Base-by-base conservation (phyloP, 1,139 yeast genomes). In the Candida neerlandica region DNA sequence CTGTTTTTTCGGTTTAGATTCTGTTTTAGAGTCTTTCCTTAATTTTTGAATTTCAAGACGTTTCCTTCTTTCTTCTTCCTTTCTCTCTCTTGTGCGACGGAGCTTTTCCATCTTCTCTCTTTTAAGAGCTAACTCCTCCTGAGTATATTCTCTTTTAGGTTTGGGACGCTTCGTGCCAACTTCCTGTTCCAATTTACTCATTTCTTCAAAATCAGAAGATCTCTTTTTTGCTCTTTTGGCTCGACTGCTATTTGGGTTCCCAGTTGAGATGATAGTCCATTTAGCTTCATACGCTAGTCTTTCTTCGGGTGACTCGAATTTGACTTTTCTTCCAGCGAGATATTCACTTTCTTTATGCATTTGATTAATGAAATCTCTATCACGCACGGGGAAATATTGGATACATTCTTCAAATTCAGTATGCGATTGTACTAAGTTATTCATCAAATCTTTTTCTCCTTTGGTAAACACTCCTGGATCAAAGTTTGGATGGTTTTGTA, bases 211-310 rank as follows among this genome's bases (percentile, higher is more conserved):
- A 11, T 43, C 47, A 27, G 19, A 41, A 35, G 43, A 49, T 41
- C 51, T 39, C 43, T 50, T 50, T 3, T 48, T 30, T 12, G 47
- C 46, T 10, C 46, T 5, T 43, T 29, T 47, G 2, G 49, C 39
- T n/a, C 46, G 33, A 38, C 38, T 43, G 29, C 35, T 42, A 6
- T 19, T 34, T 42, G 45, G 43, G 34, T 32, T 27, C 6, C 39
- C 33, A 10, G 14, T 10, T 46, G 44, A 42, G 57, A 48, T 60
- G 60, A 55, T 59, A 58, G 15, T 69, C 66, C 80, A 78, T 73
- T 48, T 62, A 1, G 77, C 75, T 52, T 70, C 73, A 51, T 73
- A 74, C 6, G 67, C 51, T 43, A 74, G 64, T 42, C 67, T 59
- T 40, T 73, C 78, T n/a, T 62, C 57, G 2, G 52, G 46, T 45